Evolutionary conservation across 768 basidiomycete species (phyloP).

Genomic region (Polyporus arcularius): DNA sequence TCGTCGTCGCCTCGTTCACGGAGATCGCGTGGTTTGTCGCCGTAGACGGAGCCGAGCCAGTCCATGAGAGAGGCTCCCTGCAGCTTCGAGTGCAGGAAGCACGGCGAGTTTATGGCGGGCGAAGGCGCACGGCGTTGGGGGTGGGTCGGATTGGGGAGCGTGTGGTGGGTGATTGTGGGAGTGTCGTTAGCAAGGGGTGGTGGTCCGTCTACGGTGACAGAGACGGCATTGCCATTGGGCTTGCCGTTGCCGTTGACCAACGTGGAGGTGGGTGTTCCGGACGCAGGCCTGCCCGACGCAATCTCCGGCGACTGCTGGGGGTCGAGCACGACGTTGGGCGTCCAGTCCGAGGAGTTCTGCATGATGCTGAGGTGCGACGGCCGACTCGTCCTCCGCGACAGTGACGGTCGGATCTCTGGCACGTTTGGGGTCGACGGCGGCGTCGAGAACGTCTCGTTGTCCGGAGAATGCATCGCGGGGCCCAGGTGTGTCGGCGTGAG

Average conservation of each 20-base stretch:
- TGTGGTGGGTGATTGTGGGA: slow-evolving; percentile 21
- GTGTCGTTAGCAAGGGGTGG: slow-evolving; percentile 3
- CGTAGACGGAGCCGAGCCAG: slow-evolving; percentile 47
- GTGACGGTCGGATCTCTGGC: slow-evolving; percentile 36
- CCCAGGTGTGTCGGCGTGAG: slow-evolving; percentile 5
- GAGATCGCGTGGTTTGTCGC: slow-evolving; percentile 13
- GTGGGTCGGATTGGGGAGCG: slow-evolving; percentile 7
- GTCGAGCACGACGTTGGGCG: slow-evolving; percentile 39
- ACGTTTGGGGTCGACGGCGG: slow-evolving; percentile 43
- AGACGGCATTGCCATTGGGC: slow-evolving; percentile 17
- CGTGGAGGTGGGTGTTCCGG: slow-evolving; percentile 3
- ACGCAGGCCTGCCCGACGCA: slow-evolving; percentile 1
- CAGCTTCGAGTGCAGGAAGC: slow-evolving; percentile 91
- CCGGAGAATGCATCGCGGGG: slow-evolving; percentile 31
- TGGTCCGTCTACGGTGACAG: slow-evolving; percentile 12
- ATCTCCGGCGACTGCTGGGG: slow-evolving; percentile 32
- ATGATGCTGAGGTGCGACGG: slow-evolving; percentile 39
- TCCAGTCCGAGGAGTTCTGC: slow-evolving; percentile 32
- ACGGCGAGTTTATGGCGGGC: slow-evolving; percentile 60
- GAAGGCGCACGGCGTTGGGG: slow-evolving; percentile 16
- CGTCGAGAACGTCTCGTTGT: slow-evolving; percentile 44
- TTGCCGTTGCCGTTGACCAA: slow-evolving; percentile 12
- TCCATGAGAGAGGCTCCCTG: slow-evolving; percentile 80
- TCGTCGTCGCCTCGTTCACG: slow-evolving; percentile 14
- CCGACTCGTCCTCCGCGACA: slow-evolving; percentile 38